These are phyloP conservation scores for Paecilomyces variotii DNA, from an alignment of 2,329 filamentous ascomycete genomes.

Conservation along the genomic window DNA sequence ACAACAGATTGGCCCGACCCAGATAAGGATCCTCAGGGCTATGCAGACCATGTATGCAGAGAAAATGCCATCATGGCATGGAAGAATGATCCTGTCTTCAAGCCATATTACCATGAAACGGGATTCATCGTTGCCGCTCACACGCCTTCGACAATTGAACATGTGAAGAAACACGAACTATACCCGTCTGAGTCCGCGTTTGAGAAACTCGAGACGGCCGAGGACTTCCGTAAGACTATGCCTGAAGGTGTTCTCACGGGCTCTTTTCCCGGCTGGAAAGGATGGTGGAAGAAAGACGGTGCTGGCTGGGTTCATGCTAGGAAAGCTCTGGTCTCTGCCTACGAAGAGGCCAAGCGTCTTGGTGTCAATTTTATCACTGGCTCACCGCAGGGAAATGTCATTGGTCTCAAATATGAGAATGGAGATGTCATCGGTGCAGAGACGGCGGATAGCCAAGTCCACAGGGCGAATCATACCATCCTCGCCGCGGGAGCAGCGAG, in stretches of 20 bases:
- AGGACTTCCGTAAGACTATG: slow-evolving; percentile 45
- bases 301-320: slow-evolving; percentile 50
- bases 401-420: slow-evolving; percentile 29
- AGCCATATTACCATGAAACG: slow-evolving; percentile 39
- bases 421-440: slow-evolving; percentile 36
- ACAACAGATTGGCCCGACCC: slow-evolving; percentile 5
- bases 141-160: slow-evolving; percentile 29
- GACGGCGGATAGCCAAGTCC: slow-evolving; percentile 34
- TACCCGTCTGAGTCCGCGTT: slow-evolving; percentile 23
- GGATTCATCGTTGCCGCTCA: slow-evolving; percentile 36
- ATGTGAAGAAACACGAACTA: slow-evolving; percentile 29
- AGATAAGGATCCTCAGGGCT: slow-evolving; percentile 9
- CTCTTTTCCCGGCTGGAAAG: slow-evolving; percentile 44
- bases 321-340: slow-evolving; percentile 41
- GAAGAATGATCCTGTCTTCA: slow-evolving; percentile 37
- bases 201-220: slow-evolving; percentile 31
- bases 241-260: slow-evolving; percentile 45
- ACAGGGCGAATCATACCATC: slow-evolving; percentile 39
- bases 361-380: slow-evolving; percentile 43
- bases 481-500: slow-evolving; percentile 44
- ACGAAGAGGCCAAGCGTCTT: slow-evolving; percentile 36
- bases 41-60: slow-evolving; percentile 16
- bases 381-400: slow-evolving; percentile 28
- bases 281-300: slow-evolving; percentile 32
- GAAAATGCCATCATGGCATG: slow-evolving; percentile 31